Evolutionary conservation across 768 basidiomycete species (phyloP).

Genomic region (Tylopilus vinaceipallidus): DNA sequence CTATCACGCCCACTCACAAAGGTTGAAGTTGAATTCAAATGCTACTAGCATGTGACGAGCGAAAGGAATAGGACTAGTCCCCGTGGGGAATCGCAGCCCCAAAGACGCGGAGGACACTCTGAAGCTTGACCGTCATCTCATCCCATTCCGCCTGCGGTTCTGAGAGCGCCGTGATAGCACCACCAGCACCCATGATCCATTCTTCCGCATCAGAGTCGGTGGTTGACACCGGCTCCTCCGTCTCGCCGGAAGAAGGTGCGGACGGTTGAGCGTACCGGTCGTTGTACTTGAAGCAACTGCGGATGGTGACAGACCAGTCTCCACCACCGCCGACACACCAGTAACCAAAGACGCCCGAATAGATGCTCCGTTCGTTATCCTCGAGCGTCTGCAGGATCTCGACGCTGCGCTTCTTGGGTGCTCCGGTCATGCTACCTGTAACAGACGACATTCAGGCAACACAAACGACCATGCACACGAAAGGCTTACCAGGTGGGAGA

Average conservation of each 20-base stretch:
- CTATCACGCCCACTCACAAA: no score
- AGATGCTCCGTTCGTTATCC: slow-evolving; percentile 66
- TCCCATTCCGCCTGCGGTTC: slow-evolving; percentile 89
- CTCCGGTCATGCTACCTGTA: slow-evolving; percentile 94
- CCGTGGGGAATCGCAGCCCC: slow-evolving; percentile 33
- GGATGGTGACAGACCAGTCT: slow-evolving; percentile 93
- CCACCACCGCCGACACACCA: slow-evolving; percentile 86
- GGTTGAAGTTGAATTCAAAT: slow-evolving; percentile 40
- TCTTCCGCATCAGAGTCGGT: slow-evolving; percentile 38
- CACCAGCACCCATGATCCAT: slow-evolving; percentile 89
- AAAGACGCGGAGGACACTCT: slow-evolving; percentile 71
- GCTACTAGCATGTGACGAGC: background rate
- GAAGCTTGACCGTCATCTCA: slow-evolving; percentile 86
- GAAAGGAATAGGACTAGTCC: slow-evolving; percentile 9
- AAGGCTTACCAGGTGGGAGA: slow-evolving; percentile 75
- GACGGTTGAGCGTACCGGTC: slow-evolving; percentile 24
- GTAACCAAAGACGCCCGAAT: slow-evolving; percentile 93
- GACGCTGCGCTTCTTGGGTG: slow-evolving; percentile 91
- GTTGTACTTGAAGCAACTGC: slow-evolving; percentile 83
- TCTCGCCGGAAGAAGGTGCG: slow-evolving; percentile 9
- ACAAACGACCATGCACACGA: background rate
- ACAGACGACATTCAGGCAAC: background rate
- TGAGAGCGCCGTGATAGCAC: slow-evolving; percentile 92
- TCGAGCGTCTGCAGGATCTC: slow-evolving; percentile 86
- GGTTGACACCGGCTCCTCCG: slow-evolving; percentile 11